Conservation (phyloP, 139 green algal species). For the Closterium sp. region DNA sequence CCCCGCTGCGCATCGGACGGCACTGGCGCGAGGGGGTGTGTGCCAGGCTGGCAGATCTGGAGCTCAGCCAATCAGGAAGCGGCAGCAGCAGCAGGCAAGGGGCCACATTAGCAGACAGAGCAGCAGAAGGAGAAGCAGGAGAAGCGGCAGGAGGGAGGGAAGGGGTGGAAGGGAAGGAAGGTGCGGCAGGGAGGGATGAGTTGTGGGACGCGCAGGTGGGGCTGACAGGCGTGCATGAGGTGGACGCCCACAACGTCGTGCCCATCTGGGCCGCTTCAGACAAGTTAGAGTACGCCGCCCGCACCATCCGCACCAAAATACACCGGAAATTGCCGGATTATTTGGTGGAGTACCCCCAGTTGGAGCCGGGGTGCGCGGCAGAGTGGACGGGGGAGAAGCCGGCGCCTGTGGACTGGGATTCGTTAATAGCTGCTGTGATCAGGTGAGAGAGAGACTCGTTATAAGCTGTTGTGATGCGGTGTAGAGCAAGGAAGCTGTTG, state of each 20-base stretch:
- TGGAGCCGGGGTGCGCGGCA: no score
- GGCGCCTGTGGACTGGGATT: background rate
- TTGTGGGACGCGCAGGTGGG: background rate
- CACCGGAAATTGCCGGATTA: slow-evolving; percentile 47
- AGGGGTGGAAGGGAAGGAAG: background rate
- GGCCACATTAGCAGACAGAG: background rate
- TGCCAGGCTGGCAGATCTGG: background rate
- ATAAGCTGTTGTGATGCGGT: no score
- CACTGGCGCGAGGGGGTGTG: slow-evolving; percentile 72
- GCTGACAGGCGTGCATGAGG: slow-evolving; percentile 58
- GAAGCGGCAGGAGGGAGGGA: background rate
- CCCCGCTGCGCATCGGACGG: slow-evolving; percentile 70
- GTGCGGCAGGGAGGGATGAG: background rate
- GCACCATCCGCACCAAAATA: slow-evolving; percentile 91
- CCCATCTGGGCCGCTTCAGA: slow-evolving; percentile 84
- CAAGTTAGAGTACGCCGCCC: slow-evolving; percentile 74
- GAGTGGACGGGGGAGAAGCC: background rate
- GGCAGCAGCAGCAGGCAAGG: background rate
- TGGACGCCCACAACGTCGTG: slow-evolving; percentile 97
- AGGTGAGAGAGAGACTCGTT: no score
- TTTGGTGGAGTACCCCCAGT: background rate
- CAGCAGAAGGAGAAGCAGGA: background rate
- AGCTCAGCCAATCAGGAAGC: background rate
- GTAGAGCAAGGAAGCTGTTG: no score
- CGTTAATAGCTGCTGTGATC: no score